These are phyloP conservation scores for Cladosporium cucumerinum DNA, from an alignment of 2,329 filamentous ascomycete genomes.

Conservation along the genomic window DNA sequence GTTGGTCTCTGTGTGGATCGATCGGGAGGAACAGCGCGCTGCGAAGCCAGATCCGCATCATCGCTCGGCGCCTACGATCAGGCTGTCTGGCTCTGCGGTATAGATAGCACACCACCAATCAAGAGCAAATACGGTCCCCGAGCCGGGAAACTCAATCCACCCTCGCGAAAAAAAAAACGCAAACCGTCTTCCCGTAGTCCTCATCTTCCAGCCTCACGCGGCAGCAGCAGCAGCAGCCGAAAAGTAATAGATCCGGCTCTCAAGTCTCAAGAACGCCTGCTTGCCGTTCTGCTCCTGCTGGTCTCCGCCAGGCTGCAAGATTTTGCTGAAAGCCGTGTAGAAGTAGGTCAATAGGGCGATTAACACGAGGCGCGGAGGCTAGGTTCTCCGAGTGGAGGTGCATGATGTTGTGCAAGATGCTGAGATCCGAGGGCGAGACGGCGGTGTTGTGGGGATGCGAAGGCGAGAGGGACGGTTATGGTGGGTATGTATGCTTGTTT, in stretches of 20 bases:
- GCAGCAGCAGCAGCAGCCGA: conserved; percentile 10
- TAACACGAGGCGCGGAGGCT: conserved; percentile 17
- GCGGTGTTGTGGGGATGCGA: too few species aligned
- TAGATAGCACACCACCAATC: neutral
- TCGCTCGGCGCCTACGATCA: neutral
- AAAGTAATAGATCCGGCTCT: conserved; percentile 13
- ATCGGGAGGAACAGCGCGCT: neutral
- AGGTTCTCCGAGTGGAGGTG: conserved; percentile 16
- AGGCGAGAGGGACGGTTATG: neutral
- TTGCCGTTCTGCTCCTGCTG: neutral
- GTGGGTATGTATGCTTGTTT: neutral
- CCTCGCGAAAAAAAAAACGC: too few species aligned
- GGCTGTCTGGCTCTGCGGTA: neutral
- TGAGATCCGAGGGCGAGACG: neutral
- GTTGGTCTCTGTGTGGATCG: neutral
- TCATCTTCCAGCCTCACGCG: neutral
- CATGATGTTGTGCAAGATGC: neutral
- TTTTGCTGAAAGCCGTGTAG: conserved; percentile 19
- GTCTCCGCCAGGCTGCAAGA: conserved; percentile 18
- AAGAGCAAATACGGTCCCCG: neutral
- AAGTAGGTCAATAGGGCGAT: conserved; percentile 22
- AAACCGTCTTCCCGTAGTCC: neutral
- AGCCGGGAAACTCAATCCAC: neutral
- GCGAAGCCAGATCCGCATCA: neutral
- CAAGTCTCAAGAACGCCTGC: neutral